Percentiles rank a stretch among this genome's conserved stretches.
These are phyloP conservation scores for Trametes sp. DNA, from an alignment of 1,284 basidiomycete genomes.

Conservation along the genomic window DNA sequence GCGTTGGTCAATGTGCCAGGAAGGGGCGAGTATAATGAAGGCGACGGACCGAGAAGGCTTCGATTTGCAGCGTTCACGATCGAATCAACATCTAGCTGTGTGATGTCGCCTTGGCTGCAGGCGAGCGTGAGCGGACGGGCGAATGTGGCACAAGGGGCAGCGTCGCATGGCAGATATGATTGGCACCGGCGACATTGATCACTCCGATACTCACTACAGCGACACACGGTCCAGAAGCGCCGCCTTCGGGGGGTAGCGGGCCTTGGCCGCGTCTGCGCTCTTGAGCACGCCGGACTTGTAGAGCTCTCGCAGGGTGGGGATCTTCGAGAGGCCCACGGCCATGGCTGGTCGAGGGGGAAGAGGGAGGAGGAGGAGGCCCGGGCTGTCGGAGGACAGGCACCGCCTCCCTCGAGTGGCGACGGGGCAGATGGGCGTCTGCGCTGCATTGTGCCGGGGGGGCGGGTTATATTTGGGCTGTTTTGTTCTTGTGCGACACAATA, in stretches of 20 bases:
- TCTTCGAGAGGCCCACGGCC: slow-evolving; percentile 50
- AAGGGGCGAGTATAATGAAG: slow-evolving; percentile 9
- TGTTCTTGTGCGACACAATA: slow-evolving; percentile 36
- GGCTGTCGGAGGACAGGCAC: slow-evolving; percentile 9
- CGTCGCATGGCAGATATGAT: slow-evolving; percentile 8
- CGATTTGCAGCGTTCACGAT: slow-evolving; percentile 92
- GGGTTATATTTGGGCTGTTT: slow-evolving; percentile 34
- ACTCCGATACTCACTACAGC: slow-evolving; percentile 57
- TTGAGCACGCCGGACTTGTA: slow-evolving; percentile 51
- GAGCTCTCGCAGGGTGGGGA: slow-evolving; percentile 60
- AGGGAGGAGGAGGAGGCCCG: not conserved
- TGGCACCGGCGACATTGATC: slow-evolving; percentile 2
- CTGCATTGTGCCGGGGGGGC: slow-evolving; percentile 9
- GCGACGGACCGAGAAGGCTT: slow-evolving; percentile 70
- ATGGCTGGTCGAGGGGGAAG: slow-evolving; percentile 28
- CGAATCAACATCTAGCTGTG: slow-evolving; percentile 72
- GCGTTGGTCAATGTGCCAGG: slow-evolving; percentile 14
- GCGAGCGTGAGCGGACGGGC: slow-evolving; percentile 4
- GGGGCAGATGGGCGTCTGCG: slow-evolving; percentile 14
- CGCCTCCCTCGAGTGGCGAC: slow-evolving; percentile 14
- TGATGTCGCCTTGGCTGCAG: slow-evolving; percentile 80
- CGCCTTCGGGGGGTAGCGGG: slow-evolving; percentile 46
- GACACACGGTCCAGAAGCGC: slow-evolving; percentile 61
- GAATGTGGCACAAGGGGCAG: slow-evolving; percentile 15
- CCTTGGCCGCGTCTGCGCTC: slow-evolving; percentile 35